phyloP scores from a whole-genome alignment of 257 asterid species.

The Solanum tarapatanum region DNA sequence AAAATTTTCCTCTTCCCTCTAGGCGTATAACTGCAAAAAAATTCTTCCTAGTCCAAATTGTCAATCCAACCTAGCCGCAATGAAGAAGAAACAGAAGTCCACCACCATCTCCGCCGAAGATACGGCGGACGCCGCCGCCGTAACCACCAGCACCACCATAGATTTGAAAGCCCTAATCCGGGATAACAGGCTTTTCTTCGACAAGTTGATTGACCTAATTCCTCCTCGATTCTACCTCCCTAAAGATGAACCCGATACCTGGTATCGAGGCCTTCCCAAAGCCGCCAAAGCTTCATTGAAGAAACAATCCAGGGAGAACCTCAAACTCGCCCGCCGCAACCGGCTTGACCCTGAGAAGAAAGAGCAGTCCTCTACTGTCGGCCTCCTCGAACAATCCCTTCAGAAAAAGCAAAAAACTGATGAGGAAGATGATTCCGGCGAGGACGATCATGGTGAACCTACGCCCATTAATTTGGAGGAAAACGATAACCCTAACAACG shows the following conservation, averaged over 20 bases:
- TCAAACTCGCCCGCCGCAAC: constrained; percentile 60
- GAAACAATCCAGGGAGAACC: constrained; percentile 46
- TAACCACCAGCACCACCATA: not conserved
- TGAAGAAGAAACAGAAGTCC: not conserved
- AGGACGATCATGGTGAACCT: not conserved
- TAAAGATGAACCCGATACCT: constrained; percentile 56
- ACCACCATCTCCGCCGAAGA: not conserved
- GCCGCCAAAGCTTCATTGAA: constrained; percentile 66
- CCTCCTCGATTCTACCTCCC: constrained; percentile 75
- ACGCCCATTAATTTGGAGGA: constrained; percentile 19
- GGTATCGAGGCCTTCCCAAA: constrained; percentile 69
- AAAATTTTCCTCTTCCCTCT: not conserved
- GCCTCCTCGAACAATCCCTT: constrained; percentile 30
- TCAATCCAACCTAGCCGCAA: not conserved
- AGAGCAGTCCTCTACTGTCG: constrained; percentile 36
- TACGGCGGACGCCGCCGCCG: not conserved
- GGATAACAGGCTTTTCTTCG: constrained; percentile 44
- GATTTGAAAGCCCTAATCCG: constrained; percentile 36
- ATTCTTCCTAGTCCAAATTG: not conserved
- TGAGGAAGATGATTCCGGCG: not conserved
- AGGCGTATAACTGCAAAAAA: not conserved
- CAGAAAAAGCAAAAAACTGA: not conserved
- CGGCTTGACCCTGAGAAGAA: constrained; percentile 77
- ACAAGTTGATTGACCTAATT: constrained; percentile 47
- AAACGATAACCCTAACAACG: constrained; percentile 14